A percentile compares a stretch with the other conserved stretches of the same genome.
Conservation (phyloP, 257 asterid species). For the Leptodermis oblonga region DNA sequence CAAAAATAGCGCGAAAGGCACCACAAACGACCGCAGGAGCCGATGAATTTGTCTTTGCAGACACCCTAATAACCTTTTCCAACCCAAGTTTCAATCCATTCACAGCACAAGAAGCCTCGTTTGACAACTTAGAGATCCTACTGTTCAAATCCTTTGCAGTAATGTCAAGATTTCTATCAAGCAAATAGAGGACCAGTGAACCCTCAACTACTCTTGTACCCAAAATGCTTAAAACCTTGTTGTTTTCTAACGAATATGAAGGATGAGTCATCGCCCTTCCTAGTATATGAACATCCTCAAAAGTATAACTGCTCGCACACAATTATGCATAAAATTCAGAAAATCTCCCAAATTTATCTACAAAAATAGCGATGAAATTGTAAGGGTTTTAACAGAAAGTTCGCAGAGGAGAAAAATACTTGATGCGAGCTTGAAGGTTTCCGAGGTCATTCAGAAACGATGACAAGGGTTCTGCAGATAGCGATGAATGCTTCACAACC, state of each 20-base stretch:
- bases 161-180: slow-evolving; percentile 40
- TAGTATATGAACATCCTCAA: slow-evolving; percentile 20
- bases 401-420: not conserved
- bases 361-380: not conserved
- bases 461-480: not conserved
- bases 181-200: slow-evolving; percentile 33
- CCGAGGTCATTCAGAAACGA: not conserved
- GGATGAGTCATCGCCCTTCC: slow-evolving; percentile 51
- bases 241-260: slow-evolving; percentile 76
- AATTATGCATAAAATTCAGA: not conserved
- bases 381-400: not conserved
- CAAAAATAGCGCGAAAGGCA: slow-evolving; percentile 64
- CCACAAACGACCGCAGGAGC: slow-evolving; percentile 67
- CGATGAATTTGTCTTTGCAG: slow-evolving; percentile 43
- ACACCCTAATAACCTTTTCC: slow-evolving; percentile 59
- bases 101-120: slow-evolving; percentile 47
- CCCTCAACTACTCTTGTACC: slow-evolving; percentile 48
- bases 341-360: not conserved
- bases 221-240: slow-evolving; percentile 55
- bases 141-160: slow-evolving; percentile 51
- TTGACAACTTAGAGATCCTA: slow-evolving; percentile 34
- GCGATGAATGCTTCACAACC: not conserved
- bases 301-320: slow-evolving; percentile 42
- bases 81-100: slow-evolving; percentile 50
- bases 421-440: slow-evolving; percentile 3